Percentiles rank a stretch among this genome's conserved stretches.
phyloP scores from a whole-genome alignment of 2,329 filamentous ascomycete genomes.

The Aspergillus latus region DNA sequence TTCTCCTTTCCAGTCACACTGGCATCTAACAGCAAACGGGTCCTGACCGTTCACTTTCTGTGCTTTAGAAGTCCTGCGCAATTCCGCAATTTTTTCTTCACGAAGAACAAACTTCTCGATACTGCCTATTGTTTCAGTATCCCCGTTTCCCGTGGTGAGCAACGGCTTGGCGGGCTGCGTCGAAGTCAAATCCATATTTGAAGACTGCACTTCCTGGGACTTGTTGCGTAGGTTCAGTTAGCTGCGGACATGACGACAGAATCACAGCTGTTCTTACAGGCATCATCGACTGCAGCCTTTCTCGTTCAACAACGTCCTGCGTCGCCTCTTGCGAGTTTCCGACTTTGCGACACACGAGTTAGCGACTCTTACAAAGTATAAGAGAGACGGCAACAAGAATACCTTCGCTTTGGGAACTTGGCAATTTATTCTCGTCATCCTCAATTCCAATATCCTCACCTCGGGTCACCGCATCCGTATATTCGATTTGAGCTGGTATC shows the following conservation, averaged over 20 bases:
- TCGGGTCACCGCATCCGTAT: conserved; percentile 26
- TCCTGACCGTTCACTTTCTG: not conserved
- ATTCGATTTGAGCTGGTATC: conserved; percentile 33
- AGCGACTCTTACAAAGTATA: not conserved
- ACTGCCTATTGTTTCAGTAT: conserved; percentile 9
- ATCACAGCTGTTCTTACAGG: conserved; percentile 15
- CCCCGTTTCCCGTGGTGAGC: conserved; percentile 5
- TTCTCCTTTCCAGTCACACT: conserved; percentile 42
- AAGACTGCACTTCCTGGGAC: conserved; percentile 24
- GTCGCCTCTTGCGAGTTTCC: conserved; percentile 23
- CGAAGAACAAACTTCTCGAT: conserved; percentile 19
- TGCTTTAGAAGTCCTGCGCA: conserved; percentile 16
- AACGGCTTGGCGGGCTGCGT: conserved; percentile 26
- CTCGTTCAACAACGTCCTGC: conserved; percentile 30
- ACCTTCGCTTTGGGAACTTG: conserved; percentile 1
- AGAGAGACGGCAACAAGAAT: not conserved
- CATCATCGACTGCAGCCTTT: conserved; percentile 35
- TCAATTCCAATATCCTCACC: conserved; percentile 30
- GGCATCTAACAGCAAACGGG: conserved; percentile 33
- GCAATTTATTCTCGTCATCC: conserved; percentile 7
- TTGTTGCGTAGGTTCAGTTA: conserved; percentile 9
- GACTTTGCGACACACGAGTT: not conserved
- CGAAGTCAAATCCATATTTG: conserved; percentile 30
- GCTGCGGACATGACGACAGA: not conserved
- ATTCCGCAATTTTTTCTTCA: conserved; percentile 18